phyloP scores from a whole-genome alignment of 2,329 filamentous ascomycete species.

The Xylariaceae sp. region DNA sequence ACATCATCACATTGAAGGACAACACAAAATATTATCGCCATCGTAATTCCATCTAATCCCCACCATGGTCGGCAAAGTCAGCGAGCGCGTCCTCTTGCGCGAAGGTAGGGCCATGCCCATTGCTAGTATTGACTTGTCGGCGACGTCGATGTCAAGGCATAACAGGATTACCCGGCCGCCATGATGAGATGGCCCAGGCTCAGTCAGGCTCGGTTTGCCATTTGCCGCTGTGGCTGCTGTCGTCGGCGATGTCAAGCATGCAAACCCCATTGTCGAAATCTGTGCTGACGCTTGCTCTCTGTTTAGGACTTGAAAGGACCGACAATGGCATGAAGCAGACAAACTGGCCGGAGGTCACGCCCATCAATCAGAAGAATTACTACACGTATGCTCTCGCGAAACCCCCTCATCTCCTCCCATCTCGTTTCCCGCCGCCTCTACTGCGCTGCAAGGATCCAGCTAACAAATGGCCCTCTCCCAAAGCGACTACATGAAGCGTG shows the following conservation, averaged over 20 bases:
- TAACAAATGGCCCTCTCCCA: conserved; percentile 19
- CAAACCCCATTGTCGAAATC: neutral
- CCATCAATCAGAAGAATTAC: conserved; percentile 99
- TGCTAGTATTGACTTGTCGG: too few relatives aligned
- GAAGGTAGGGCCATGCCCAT: conserved; percentile 42
- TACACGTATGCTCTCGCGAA: conserved; percentile 64
- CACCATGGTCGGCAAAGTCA: conserved; percentile 59
- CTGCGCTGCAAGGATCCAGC: neutral
- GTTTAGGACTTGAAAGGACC: conserved; percentile 83
- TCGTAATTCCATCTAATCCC: conserved; percentile 6
- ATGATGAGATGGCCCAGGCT: too few relatives aligned
- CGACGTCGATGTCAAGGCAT: too few relatives aligned
- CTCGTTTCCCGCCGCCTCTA: neutral
- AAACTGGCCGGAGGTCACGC: conserved; percentile 84
- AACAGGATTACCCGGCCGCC: too few relatives aligned
- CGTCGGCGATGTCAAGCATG: neutral
- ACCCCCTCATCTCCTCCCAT: neutral
- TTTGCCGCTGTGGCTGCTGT: too few relatives aligned
- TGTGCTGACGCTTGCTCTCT: conserved; percentile 2
- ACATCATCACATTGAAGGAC: conserved; percentile 4
- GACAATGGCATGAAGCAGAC: conserved; percentile 98
- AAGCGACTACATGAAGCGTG: conserved; percentile 95
- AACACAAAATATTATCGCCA: conserved; percentile 4
- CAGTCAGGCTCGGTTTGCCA: too few relatives aligned
- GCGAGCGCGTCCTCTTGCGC: conserved; percentile 57